These are phyloP conservation scores for Suillus cothurnatus DNA, from an alignment of 768 basidiomycete species.

Conservation along the genomic window DNA sequence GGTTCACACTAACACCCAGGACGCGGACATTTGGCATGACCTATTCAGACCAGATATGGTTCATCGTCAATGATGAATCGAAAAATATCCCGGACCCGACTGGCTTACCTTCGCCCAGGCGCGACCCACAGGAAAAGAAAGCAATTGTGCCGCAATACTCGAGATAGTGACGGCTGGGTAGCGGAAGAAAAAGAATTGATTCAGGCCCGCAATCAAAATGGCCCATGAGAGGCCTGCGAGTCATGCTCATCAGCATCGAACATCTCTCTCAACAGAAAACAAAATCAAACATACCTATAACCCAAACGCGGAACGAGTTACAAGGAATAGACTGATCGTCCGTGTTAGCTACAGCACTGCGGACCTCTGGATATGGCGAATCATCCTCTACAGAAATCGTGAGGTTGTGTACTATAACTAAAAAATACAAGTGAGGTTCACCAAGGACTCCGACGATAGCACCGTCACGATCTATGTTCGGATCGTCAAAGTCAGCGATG, in stretches of 20 bases:
- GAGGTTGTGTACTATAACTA: neutral
- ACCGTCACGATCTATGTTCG: constrained; percentile 34
- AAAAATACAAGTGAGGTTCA: constrained; percentile 4
- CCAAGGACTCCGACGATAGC: constrained; percentile 21
- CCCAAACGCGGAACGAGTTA: constrained; percentile 60
- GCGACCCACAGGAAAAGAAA: constrained; percentile 71
- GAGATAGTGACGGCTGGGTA: constrained; percentile 50
- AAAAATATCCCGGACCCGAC: neutral
- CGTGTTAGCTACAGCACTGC: constrained; percentile 73
- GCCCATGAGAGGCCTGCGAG: constrained; percentile 45
- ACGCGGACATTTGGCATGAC: constrained; percentile 53
- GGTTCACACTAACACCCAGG: constrained; percentile 66
- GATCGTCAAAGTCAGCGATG: constrained; percentile 35
- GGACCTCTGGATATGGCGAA: constrained; percentile 84
- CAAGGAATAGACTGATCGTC: constrained; percentile 69
- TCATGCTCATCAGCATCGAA: neutral
- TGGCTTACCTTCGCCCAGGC: constrained; percentile 51
- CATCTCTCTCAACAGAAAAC: constrained; percentile 13
- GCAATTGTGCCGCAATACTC: constrained; percentile 66
- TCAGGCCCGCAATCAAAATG: constrained; percentile 67
- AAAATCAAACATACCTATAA: constrained; percentile 41
- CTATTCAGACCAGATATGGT: constrained; percentile 18
- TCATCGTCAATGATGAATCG: neutral
- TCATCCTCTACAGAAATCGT: constrained; percentile 56
- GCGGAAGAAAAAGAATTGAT: constrained; percentile 78